Evolutionary conservation across 768 basidiomycete genomes (phyloP).

Genomic region (Termitomyces bulborhizus): DNA sequence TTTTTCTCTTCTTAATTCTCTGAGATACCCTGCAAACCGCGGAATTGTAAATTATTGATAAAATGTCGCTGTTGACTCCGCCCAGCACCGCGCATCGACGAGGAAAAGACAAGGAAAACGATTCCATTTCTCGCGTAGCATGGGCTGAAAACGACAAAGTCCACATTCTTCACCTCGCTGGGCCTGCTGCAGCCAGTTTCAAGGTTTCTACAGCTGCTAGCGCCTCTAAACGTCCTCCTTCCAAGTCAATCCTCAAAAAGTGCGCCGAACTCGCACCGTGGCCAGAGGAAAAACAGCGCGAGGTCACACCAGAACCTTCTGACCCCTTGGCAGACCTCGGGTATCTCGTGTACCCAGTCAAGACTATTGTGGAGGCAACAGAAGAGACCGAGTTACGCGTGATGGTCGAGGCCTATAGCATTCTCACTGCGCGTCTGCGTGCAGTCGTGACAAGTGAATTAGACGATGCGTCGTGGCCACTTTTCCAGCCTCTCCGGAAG

Average conservation of each 20-base stretch:
- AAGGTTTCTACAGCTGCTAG: slow-evolving; percentile 25
- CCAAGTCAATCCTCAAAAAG: slow-evolving; percentile 70
- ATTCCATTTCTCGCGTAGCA: slow-evolving; percentile 30
- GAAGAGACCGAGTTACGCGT: slow-evolving; percentile 41
- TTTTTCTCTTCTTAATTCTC: too few species aligned
- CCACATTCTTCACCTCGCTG: slow-evolving; percentile 24
- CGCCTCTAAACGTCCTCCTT: slow-evolving; percentile 36
- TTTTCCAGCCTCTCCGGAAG: slow-evolving; percentile 65
- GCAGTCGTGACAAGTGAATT: slow-evolving; percentile 34
- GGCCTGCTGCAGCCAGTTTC: slow-evolving; percentile 10
- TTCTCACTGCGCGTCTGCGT: slow-evolving; percentile 62
- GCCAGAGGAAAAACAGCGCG: slow-evolving; percentile 43
- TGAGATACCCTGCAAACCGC: too few species aligned
- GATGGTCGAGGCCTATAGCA: slow-evolving; percentile 69
- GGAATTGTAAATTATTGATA: not conserved
- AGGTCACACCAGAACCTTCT: slow-evolving; percentile 71
- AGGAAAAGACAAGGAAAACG: slow-evolving; percentile 47
- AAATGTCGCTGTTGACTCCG: slow-evolving; percentile 54
- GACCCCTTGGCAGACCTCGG: slow-evolving; percentile 56
- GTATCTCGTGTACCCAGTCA: slow-evolving; percentile 64
- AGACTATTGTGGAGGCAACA: slow-evolving; percentile 42
- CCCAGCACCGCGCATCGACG: slow-evolving; percentile 48
- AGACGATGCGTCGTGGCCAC: slow-evolving; percentile 60
- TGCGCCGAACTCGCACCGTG: slow-evolving; percentile 27
- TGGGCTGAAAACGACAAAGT: slow-evolving; percentile 50